These are phyloP conservation scores for Daldinia sp. DNA, from an alignment of 2,329 filamentous ascomycete species.

Conservation along the genomic window DNA sequence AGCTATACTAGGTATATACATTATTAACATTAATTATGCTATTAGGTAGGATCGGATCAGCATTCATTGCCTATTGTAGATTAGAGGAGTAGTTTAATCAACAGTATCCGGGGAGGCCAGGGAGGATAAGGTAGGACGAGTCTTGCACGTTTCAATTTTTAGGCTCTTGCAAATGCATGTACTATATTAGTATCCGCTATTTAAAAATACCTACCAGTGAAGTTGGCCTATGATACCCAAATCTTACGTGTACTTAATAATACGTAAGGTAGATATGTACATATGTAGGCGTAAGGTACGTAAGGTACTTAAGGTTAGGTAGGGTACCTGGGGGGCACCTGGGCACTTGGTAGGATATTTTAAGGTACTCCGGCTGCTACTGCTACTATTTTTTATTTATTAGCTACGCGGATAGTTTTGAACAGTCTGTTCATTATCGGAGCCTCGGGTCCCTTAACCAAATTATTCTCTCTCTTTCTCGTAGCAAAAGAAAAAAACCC, in stretches of 20 bases:
- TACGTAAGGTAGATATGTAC: background rate
- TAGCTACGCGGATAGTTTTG: constrained; percentile 4
- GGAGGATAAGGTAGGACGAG: background rate
- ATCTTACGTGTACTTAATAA: constrained; percentile 24
- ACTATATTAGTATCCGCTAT: constrained; percentile 17
- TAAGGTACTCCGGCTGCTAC: constrained; percentile 15
- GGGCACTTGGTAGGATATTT: constrained; percentile 21
- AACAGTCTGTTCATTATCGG: constrained; percentile 20
- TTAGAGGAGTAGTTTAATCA: background rate
- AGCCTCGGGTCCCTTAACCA: constrained; percentile 3
- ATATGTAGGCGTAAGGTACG: background rate
- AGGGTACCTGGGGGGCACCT: too few relatives aligned
- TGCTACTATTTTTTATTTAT: constrained; percentile 8
- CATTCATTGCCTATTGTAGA: constrained; percentile 2
- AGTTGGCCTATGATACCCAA: constrained; percentile 11
- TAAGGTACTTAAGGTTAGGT: too few relatives aligned
- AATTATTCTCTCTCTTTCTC: background rate
- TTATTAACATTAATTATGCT: background rate
- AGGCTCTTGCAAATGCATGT: background rate
- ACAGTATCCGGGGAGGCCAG: background rate
- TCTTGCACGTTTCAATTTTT: background rate
- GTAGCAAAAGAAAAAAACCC: background rate
- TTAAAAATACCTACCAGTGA: constrained; percentile 30
- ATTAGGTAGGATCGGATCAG: background rate
- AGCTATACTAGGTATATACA: too few relatives aligned